Evolutionary conservation across 345 rosid genomes (phyloP).

Genomic region (Gossypium bickii): DNA sequence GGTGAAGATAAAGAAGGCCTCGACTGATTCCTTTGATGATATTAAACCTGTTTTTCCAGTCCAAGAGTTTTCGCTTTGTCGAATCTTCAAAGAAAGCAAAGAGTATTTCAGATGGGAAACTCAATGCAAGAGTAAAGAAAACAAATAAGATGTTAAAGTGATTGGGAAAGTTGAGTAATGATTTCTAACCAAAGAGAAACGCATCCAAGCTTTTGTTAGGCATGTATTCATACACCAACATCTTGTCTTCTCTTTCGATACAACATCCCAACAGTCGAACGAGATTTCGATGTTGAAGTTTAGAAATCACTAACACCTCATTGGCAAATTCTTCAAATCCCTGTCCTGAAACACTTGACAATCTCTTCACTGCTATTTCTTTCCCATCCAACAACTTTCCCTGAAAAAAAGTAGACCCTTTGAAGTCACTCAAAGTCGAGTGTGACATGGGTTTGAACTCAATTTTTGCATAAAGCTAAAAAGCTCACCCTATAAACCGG

Average conservation of each 20-base stretch:
- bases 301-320: conserved; percentile 52
- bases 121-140: neutral
- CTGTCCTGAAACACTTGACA: conserved; percentile 53
- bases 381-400: conserved; percentile 40
- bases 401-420: conserved; percentile 20
- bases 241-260: conserved; percentile 47
- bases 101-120: neutral
- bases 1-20: conserved; percentile 46
- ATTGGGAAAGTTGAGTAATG: neutral
- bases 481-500: conserved; percentile 22
- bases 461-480: neutral
- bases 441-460: neutral
- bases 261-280: conserved; percentile 63
- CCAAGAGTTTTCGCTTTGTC: conserved; percentile 18
- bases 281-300: conserved; percentile 61
- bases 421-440: too few species aligned
- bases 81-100: conserved; percentile 27
- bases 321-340: conserved; percentile 55
- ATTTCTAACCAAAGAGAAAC: conserved; percentile 34
- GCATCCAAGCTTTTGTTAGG: conserved; percentile 39
- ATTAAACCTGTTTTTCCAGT: conserved; percentile 35
- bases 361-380: conserved; percentile 58
- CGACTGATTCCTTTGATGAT: conserved; percentile 47
- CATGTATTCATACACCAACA: conserved; percentile 55
- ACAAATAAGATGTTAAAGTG: neutral